Conservation (phyloP, 208 protist species). For the Leishmania lainsoni region DNA sequence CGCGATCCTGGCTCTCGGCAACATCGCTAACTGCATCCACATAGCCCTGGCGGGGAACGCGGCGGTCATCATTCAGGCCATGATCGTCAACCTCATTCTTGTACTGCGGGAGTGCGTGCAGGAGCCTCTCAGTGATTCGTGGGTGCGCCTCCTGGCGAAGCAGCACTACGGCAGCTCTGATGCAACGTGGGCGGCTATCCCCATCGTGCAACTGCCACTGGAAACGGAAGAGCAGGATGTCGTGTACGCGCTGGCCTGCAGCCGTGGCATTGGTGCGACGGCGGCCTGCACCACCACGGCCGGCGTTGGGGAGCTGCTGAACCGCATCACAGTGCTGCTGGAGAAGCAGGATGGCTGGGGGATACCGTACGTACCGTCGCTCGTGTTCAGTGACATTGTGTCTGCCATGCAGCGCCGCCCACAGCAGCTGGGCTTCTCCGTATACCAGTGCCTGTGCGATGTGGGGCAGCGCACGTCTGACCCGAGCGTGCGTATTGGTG, state of each 20-base stretch:
- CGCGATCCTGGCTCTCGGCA: slow-evolving; percentile 58
- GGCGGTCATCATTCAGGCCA: slow-evolving; percentile 41
- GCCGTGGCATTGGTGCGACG: slow-evolving; percentile 55
- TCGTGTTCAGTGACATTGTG: slow-evolving; percentile 61
- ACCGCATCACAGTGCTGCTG: slow-evolving; percentile 48
- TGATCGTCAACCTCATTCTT: slow-evolving; percentile 60
- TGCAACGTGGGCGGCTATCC: slow-evolving; percentile 6
- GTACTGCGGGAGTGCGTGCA: slow-evolving; percentile 35
- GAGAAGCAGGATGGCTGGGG: slow-evolving; percentile 54
- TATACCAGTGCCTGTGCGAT: slow-evolving; percentile 58
- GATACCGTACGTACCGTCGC: slow-evolving; percentile 37
- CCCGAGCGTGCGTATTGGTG: slow-evolving; percentile 40
- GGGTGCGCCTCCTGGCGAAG: slow-evolving; percentile 20
- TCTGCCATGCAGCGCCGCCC: slow-evolving; percentile 60
- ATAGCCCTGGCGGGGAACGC: slow-evolving; percentile 45
- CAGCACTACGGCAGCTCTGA: slow-evolving; percentile 21
- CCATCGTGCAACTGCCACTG: slow-evolving; percentile 40
- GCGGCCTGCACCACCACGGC: slow-evolving; percentile 64
- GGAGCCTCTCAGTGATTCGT: slow-evolving; percentile 28
- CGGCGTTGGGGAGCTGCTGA: slow-evolving; percentile 51
- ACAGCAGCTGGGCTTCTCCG: slow-evolving; percentile 64
- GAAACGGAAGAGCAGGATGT: slow-evolving; percentile 36
- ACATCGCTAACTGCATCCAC: slow-evolving; percentile 56
- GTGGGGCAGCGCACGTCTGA: slow-evolving; percentile 32
- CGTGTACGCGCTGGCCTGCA: slow-evolving; percentile 43